These are phyloP conservation scores for Mycothermus thermophilus DNA, from an alignment of 495 filamentous ascomycete species.

Conservation along the genomic window DNA sequence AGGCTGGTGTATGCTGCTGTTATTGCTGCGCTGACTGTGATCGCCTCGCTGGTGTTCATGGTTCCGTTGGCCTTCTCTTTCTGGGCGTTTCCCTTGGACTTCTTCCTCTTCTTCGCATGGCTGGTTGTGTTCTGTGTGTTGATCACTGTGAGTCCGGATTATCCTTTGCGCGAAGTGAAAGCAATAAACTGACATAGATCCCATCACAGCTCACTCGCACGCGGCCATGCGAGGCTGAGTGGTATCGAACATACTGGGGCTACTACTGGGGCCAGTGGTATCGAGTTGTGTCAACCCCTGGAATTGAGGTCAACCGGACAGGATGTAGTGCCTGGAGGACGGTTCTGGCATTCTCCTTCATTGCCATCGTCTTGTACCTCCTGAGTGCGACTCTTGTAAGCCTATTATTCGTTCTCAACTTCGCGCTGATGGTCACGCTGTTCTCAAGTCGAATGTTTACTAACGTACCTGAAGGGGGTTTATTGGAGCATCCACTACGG, in stretches of 20 bases:
- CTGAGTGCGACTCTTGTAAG: slow-evolving; percentile 7
- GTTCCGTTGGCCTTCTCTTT: slow-evolving; percentile 7
- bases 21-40: slow-evolving; percentile 8
- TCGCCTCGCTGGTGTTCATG: slow-evolving; percentile 9
- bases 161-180: not conserved
- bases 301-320: slow-evolving; percentile 9
- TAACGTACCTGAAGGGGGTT: no score
- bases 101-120: slow-evolving; percentile 10
- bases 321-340: slow-evolving; percentile 12
- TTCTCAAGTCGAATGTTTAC: no score
- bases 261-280: slow-evolving; percentile 17
- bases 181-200: not conserved
- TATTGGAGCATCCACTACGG: no score
- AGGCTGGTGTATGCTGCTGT: slow-evolving; percentile 9
- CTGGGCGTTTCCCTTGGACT: slow-evolving; percentile 11
- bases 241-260: slow-evolving; percentile 12
- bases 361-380: slow-evolving; percentile 6
- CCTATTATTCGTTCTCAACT: no score
- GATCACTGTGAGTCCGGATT: slow-evolving; percentile 7
- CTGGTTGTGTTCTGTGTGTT: slow-evolving; percentile 8
- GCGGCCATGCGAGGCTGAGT: slow-evolving; percentile 4
- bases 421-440: no score
- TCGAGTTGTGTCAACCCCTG: not conserved
- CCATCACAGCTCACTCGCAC: slow-evolving; percentile 5
- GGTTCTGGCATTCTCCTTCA: slow-evolving; percentile 13